phyloP scores from a whole-genome alignment of 2,329 filamentous ascomycete species.

The Diaporthe sp. region DNA sequence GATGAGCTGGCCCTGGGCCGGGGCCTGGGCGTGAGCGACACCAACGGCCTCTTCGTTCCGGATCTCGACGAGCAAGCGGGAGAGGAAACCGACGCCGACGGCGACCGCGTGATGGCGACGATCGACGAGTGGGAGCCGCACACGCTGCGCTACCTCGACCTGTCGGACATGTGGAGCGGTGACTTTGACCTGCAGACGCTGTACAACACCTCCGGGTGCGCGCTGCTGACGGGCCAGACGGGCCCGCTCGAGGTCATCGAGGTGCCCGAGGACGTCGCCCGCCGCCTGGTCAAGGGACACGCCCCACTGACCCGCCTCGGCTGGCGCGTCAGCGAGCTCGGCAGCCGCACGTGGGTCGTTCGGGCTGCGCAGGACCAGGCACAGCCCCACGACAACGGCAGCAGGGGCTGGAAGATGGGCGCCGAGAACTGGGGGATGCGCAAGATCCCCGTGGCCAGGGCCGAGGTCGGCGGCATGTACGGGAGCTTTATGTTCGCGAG shows the following conservation, averaged over 20 bases:
- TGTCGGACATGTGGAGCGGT: slow-evolving; percentile 75
- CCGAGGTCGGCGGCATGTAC: slow-evolving; percentile 95
- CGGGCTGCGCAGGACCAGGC: slow-evolving; percentile 51
- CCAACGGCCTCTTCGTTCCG: slow-evolving; percentile 72
- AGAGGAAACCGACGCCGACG: slow-evolving; percentile 17
- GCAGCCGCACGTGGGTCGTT: slow-evolving; percentile 75
- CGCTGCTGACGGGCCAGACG: slow-evolving; percentile 68
- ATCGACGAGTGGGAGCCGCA: slow-evolving; percentile 61
- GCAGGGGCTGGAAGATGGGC: slow-evolving; percentile 83
- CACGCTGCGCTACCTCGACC: slow-evolving; percentile 79
- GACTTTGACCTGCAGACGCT: slow-evolving; percentile 68
- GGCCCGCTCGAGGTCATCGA: slow-evolving; percentile 82
- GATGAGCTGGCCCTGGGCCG: slow-evolving; percentile 82
- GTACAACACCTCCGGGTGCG: slow-evolving; percentile 58
- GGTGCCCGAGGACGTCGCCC: slow-evolving; percentile 74
- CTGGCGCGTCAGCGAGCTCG: slow-evolving; percentile 78
- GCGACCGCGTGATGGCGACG: slow-evolving; percentile 34
- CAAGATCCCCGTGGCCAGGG: slow-evolving; percentile 90
- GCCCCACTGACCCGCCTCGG: slow-evolving; percentile 70
- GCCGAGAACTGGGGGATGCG: slow-evolving; percentile 87
- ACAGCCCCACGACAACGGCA: slow-evolving; percentile 61
- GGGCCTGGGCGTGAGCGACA: slow-evolving; percentile 71
- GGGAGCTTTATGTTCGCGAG: slow-evolving; percentile 76
- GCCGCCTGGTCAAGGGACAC: slow-evolving; percentile 70
- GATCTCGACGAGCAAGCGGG: slow-evolving; percentile 45